Base-by-base conservation (phyloP, 352 stramenopile species). In the Phytophthora sp. region DNA sequence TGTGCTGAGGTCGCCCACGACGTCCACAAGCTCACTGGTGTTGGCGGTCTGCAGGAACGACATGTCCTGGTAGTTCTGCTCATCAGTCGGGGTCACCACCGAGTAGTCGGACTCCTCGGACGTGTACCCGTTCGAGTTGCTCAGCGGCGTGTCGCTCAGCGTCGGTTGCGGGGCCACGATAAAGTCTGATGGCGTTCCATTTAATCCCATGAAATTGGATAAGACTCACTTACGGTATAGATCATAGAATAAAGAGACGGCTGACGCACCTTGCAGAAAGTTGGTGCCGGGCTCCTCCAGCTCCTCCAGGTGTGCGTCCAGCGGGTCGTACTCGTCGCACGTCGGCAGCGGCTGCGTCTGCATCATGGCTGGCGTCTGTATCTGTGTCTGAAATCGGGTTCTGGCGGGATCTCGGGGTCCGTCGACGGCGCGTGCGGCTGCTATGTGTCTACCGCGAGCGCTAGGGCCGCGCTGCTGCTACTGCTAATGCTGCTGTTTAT, bases 41-140 rank as follows among this genome's bases (percentile, higher is more conserved):
- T 89, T 74, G 23, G 72, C 71, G 11, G 68, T 57, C 55, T 85
- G 80, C 27, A 89, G 56, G 62, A 91, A 91, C 46, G 80, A 88
- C 79, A 91, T 86, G 63, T 91, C 80, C 56, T 85, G 73, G 66
- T 89, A 90, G 66, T 89, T 87, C 54, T 92, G 74, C 42, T 93
- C 82, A 64, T 93, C 84, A 4, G 76, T 79, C 2, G 82, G 76
- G 24, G 83, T 90, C 36, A 76, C 54, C 12, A 84, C 69, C 56
- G 87, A 91, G 66, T 95, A 93, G 57, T 93, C 87, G 27, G 83
- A 91, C 61, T 95, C 87, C 63, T 95, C 87, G 0, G 83, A 92
- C 46, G 87, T 95, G 70, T 95, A 95, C 27, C 85, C 85, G 59
- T 86, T 92, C 33, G 71, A 82, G 55, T 75, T 77, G 57, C 78